Evolutionary conservation across 2,329 filamentous ascomycete genomes (phyloP).

Genomic region (Zymoseptoria pseudotritici): DNA sequence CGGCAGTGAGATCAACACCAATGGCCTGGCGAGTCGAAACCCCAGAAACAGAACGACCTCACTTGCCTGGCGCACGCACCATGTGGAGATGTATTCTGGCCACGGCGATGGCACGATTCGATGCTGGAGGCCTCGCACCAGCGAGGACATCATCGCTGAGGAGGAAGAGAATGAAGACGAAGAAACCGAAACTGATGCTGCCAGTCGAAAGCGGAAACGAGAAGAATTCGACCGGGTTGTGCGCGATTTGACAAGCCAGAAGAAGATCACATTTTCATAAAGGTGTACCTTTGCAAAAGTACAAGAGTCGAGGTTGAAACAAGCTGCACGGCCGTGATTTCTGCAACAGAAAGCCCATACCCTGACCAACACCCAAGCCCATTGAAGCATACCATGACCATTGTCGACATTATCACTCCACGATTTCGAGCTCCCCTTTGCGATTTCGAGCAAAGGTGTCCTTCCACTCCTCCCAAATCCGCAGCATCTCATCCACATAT

Average conservation of each 20-base stretch:
- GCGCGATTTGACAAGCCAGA: conserved; percentile 63
- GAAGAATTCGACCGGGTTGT: conserved; percentile 76
- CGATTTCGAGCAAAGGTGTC: conserved; percentile 61
- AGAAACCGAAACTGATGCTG: conserved; percentile 33
- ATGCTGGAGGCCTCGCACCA: conserved; percentile 61
- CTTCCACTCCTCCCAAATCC: conserved; percentile 71
- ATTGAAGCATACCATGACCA: neutral
- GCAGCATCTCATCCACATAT: conserved; percentile 69
- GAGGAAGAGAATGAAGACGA: conserved; percentile 36
- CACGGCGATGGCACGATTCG: conserved; percentile 80
- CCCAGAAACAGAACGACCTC: conserved; percentile 57
- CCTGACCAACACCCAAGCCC: neutral
- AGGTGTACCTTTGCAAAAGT: neutral
- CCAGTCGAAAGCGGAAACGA: conserved; percentile 59
- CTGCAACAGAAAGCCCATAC: neutral
- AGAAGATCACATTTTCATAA: conserved; percentile 53
- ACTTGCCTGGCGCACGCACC: conserved; percentile 66
- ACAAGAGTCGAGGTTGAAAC: neutral
- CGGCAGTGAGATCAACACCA: conserved; percentile 6
- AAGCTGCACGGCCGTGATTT: neutral
- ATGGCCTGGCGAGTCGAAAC: conserved; percentile 19
- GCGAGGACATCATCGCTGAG: conserved; percentile 39
- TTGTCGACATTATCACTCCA: conserved; percentile 39
- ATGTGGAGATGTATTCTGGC: conserved; percentile 69
- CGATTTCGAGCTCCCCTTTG: conserved; percentile 59